Percentiles rank a stretch among this genome's conserved stretches.
Conservation (phyloP, 495 filamentous ascomycete genomes). For the Apodospora peruviana region DNA sequence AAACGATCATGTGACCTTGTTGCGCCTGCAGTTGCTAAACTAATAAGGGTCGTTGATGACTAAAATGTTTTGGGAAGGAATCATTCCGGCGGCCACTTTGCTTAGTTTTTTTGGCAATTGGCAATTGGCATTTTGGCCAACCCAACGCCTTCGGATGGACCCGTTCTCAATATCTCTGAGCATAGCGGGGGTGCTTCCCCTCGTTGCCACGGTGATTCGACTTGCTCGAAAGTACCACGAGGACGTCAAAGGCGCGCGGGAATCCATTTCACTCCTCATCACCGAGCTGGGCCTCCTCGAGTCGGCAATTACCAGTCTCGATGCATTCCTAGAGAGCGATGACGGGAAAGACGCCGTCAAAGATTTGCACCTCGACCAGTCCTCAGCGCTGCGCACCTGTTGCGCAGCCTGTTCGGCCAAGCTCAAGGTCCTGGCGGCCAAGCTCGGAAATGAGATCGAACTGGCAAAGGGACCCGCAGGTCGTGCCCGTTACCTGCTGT, state of each 20-base stretch:
- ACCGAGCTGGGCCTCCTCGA: neutral
- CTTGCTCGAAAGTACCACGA: neutral
- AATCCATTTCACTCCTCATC: neutral
- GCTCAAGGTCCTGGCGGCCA: no score
- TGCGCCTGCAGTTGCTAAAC: no score
- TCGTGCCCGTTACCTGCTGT: neutral
- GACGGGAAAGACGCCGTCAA: neutral
- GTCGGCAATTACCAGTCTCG: neutral
- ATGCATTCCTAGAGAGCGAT: neutral
- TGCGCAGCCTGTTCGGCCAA: neutral
- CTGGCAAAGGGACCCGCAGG: neutral
- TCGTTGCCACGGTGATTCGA: neutral
- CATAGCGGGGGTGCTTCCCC: constrained; percentile 1
- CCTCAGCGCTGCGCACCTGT: neutral
- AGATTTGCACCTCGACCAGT: neutral
- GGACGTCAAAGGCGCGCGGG: neutral
- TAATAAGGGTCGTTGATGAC: no score
- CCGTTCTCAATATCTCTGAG: neutral
- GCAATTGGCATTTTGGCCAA: no score
- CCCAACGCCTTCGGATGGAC: no score
- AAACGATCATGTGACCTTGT: no score
- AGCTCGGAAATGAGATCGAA: neutral
- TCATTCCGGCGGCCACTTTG: no score
- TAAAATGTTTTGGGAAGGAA: no score
- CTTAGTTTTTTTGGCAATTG: no score